phyloP scores from a whole-genome alignment of 2,329 filamentous ascomycete species.

The Calonectria honghensis region DNA sequence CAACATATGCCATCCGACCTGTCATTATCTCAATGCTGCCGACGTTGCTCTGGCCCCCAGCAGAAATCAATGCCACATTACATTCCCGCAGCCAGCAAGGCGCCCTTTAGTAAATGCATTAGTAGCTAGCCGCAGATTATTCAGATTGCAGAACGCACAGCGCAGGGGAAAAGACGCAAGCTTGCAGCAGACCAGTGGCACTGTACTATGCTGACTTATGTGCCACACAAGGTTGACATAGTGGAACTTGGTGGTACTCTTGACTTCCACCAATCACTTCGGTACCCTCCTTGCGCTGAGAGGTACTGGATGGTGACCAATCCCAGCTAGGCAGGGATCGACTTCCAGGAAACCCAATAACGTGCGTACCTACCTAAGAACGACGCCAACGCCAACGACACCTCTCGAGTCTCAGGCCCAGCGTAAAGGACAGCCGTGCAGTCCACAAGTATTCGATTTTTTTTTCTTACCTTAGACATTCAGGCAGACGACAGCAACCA shows the following conservation, averaged over 20 bases:
- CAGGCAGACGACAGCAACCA: neutral
- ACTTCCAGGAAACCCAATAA: constrained; percentile 27
- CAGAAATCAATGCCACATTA: neutral
- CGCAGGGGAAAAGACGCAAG: neutral
- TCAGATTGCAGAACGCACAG: constrained; percentile 25
- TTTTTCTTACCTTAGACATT: constrained; percentile 4
- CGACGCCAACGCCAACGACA: constrained; percentile 24
- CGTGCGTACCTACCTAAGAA: constrained; percentile 3
- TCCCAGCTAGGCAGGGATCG: constrained; percentile 48
- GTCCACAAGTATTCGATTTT: neutral
- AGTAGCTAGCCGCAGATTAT: constrained; percentile 10
- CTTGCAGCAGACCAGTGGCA: constrained; percentile 18
- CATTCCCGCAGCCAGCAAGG: neutral
- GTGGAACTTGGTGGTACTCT: neutral
- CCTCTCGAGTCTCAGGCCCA: constrained; percentile 15
- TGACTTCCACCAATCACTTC: constrained; percentile 8
- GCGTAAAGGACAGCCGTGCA: neutral
- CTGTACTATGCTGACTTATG: neutral
- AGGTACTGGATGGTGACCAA: constrained; percentile 1
- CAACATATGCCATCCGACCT: neutral
- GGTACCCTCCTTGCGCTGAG: neutral
- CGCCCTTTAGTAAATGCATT: neutral
- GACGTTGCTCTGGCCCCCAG: neutral
- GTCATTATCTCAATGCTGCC: neutral
- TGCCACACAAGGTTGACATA: neutral